Evolutionary conservation across 768 basidiomycete species (phyloP).

Genomic region (Lentinula edodes): DNA sequence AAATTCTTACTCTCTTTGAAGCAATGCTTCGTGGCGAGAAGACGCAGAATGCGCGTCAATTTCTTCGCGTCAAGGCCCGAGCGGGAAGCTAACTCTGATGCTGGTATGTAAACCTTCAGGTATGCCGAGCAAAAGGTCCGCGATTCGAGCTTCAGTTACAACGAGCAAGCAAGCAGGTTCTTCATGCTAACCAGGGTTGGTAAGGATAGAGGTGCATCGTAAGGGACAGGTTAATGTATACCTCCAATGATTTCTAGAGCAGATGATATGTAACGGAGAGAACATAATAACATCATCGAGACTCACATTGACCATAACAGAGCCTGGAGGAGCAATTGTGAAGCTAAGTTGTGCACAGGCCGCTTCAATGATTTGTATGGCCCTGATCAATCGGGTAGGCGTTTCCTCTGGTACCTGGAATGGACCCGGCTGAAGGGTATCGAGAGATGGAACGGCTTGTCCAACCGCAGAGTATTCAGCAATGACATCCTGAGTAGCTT

Average conservation of each 20-base stretch:
- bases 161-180: conserved; percentile 29
- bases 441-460: conserved; percentile 24
- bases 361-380: conserved; percentile 26
- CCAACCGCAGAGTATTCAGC: conserved; percentile 23
- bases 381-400: conserved; percentile 18
- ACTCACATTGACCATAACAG: conserved; percentile 26
- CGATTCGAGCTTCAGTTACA: conserved; percentile 27
- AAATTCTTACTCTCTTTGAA: conserved; percentile 29
- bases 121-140: conserved; percentile 30
- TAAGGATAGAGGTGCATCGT: neutral
- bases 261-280: neutral
- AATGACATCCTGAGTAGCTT: conserved; percentile 24
- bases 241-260: conserved; percentile 12
- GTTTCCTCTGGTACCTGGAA: conserved; percentile 23
- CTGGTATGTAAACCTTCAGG: conserved; percentile 31
- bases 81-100: conserved; percentile 22
- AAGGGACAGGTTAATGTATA: neutral
- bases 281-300: neutral
- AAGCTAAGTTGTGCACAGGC: conserved; percentile 28
- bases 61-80: conserved; percentile 29
- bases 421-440: conserved; percentile 25
- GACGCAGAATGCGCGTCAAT: conserved; percentile 31
- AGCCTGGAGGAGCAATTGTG: conserved; percentile 24
- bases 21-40: conserved; percentile 33
- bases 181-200: conserved; percentile 13